Evolutionary conservation across 2,329 filamentous ascomycete species (phyloP).

Genomic region (Plenodomus tracheiphilus): DNA sequence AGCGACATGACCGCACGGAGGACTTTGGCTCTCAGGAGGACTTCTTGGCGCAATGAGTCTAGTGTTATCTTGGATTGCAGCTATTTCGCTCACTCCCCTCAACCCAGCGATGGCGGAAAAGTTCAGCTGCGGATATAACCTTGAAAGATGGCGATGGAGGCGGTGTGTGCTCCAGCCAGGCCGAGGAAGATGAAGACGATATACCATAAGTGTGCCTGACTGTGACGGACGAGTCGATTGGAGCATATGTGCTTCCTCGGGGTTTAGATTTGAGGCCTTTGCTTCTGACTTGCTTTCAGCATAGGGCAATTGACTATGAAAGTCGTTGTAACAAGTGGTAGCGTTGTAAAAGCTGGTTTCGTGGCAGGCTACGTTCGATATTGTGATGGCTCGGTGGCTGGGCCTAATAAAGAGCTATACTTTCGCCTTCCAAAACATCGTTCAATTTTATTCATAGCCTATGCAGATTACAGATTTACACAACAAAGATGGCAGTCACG

Average conservation of each 20-base stretch:
- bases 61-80: slow-evolving; percentile 36
- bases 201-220: slow-evolving; percentile 17
- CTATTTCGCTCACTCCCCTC: slow-evolving; percentile 19
- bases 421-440: neutral
- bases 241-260: neutral
- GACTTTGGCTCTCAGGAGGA: slow-evolving; percentile 22
- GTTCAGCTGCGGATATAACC: slow-evolving; percentile 14
- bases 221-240: neutral
- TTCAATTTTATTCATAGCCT: neutral
- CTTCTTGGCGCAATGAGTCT: slow-evolving; percentile 35
- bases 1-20: slow-evolving; percentile 43
- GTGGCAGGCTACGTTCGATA: neutral
- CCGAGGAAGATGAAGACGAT: slow-evolving; percentile 8
- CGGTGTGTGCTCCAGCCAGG: neutral
- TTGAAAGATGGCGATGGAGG: slow-evolving; percentile 8
- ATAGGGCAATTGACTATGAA: neutral
- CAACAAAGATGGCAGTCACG: too few relatives aligned
- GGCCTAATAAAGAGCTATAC: neutral
- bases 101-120: neutral
- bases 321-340: neutral
- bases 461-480: too few relatives aligned
- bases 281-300: neutral
- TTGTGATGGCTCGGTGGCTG: neutral
- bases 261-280: neutral
- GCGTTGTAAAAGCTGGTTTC: slow-evolving; percentile 4